These are phyloP conservation scores for Tolypocladium ovalisporum DNA, from an alignment of 2,329 filamentous ascomycete genomes.

Conservation along the genomic window DNA sequence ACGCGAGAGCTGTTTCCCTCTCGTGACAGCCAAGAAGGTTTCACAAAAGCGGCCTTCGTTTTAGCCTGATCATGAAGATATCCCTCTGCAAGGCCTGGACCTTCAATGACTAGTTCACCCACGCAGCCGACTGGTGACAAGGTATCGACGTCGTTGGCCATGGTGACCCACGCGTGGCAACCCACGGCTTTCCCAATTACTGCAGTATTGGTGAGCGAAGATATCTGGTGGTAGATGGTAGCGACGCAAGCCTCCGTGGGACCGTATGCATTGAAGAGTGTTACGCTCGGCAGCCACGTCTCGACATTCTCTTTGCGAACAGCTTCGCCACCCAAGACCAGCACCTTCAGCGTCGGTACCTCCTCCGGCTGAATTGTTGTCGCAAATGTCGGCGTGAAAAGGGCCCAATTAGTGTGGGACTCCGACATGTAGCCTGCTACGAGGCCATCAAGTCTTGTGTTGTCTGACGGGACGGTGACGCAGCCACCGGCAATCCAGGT, in stretches of 20 bases:
- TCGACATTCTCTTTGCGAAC: background rate
- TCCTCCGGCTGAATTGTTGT: background rate
- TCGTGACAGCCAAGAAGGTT: conserved; percentile 12
- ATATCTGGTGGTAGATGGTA: background rate
- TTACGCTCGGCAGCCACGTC: background rate
- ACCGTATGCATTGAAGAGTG: background rate
- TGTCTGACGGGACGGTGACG: conserved; percentile 3
- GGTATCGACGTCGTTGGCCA: conserved; percentile 4
- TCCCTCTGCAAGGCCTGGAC: conserved; percentile 10
- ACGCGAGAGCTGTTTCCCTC: conserved; percentile 3
- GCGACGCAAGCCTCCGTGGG: background rate
- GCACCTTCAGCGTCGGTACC: background rate
- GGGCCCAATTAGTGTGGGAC: background rate
- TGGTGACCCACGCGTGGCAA: conserved; percentile 9
- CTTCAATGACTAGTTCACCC: conserved; percentile 16
- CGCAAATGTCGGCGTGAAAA: conserved; percentile 4
- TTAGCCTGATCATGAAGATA: conserved; percentile 10
- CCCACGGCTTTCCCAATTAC: conserved; percentile 1
- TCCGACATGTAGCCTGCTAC: conserved; percentile 1
- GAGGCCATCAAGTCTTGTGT: conserved; percentile 1
- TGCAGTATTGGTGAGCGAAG: background rate
- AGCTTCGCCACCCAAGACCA: background rate
- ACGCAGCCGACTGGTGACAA: conserved; percentile 9
- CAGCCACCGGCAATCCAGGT: conserved; percentile 2
- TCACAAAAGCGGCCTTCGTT: conserved; percentile 17